Percentiles rank a stretch among this genome's conserved stretches.
Conservation (phyloP, 176 grass and related monocot genomes). For the Dendrocalamus sinicus region DNA sequence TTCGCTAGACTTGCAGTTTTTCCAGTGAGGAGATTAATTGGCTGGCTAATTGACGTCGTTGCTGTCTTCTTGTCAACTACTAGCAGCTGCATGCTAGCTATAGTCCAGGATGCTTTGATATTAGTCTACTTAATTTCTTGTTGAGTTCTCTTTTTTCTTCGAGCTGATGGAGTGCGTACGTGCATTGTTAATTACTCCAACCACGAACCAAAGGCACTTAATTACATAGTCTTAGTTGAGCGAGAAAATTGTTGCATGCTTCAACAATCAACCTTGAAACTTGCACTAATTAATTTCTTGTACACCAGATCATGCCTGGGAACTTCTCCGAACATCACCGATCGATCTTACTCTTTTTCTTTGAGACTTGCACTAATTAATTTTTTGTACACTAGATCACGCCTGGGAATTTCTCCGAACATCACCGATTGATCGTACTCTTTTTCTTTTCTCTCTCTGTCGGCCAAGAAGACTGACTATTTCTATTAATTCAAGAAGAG, state of each 20-base stretch:
- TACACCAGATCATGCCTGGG: not conserved
- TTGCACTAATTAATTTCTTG: not conserved
- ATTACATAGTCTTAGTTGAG: not conserved
- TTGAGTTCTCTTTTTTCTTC: not conserved
- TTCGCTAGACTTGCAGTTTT: not conserved
- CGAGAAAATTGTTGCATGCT: not conserved
- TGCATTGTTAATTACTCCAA: not conserved
- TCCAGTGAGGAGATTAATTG: not conserved
- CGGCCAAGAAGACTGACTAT: not conserved
- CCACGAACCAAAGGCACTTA: not conserved
- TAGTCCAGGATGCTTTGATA: not conserved
- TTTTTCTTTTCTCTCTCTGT: not conserved
- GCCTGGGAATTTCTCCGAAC: not conserved
- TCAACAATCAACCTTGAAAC: not conserved
- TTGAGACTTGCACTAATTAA: not conserved
- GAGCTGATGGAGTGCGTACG: not conserved
- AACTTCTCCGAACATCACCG: constrained; percentile 9
- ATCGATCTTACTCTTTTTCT: not conserved
- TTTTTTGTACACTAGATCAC: not conserved
- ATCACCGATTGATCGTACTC: not conserved
- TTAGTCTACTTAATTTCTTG: not conserved
- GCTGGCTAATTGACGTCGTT: not conserved
- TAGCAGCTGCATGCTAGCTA: not conserved
- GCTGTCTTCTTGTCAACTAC: not conserved
- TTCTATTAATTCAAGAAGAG: no score